A percentile compares a stretch with the other conserved stretches of the same genome.
Evolutionary conservation across 306 rosid species (phyloP).

Genomic region (Hippophae rhamnoides): DNA sequence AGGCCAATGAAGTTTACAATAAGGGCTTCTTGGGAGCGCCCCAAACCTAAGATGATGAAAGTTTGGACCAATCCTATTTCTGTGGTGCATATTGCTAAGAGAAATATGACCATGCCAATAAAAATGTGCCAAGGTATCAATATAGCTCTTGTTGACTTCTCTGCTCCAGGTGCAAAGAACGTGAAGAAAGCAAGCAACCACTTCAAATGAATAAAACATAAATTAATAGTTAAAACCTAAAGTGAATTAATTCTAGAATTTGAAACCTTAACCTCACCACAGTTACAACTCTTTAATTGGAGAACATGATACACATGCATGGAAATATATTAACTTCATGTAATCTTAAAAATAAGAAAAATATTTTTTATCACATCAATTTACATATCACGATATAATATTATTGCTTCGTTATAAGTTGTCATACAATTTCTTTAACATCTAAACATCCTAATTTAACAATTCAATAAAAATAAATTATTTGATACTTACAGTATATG

Average conservation of each 20-base stretch:
- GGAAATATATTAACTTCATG: background rate
- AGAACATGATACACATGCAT: background rate
- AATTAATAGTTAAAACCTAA: background rate
- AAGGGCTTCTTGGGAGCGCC: conserved; percentile 27
- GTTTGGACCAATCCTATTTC: conserved; percentile 33
- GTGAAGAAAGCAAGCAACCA: conserved; percentile 36
- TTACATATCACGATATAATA: too few relatives aligned
- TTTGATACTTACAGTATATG: too few relatives aligned
- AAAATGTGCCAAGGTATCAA: conserved; percentile 52
- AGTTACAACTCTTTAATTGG: too few relatives aligned
- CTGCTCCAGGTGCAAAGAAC: conserved; percentile 44
- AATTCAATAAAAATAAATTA: background rate
- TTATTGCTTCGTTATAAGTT: too few relatives aligned
- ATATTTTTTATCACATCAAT: too few relatives aligned
- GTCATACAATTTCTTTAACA: too few relatives aligned
- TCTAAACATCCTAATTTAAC: background rate
- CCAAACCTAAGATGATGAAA: background rate
- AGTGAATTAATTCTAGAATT: background rate
- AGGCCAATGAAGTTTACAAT: conserved; percentile 57
- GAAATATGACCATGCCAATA: conserved; percentile 39
- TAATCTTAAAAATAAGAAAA: background rate
- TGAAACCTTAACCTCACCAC: too few relatives aligned
- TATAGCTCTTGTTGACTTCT: conserved; percentile 27
- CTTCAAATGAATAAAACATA: conserved; percentile 17
- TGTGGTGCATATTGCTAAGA: conserved; percentile 39